These are phyloP conservation scores for Phyllosticta capitalensis DNA, from an alignment of 2,329 filamentous ascomycete genomes.

Conservation along the genomic window DNA sequence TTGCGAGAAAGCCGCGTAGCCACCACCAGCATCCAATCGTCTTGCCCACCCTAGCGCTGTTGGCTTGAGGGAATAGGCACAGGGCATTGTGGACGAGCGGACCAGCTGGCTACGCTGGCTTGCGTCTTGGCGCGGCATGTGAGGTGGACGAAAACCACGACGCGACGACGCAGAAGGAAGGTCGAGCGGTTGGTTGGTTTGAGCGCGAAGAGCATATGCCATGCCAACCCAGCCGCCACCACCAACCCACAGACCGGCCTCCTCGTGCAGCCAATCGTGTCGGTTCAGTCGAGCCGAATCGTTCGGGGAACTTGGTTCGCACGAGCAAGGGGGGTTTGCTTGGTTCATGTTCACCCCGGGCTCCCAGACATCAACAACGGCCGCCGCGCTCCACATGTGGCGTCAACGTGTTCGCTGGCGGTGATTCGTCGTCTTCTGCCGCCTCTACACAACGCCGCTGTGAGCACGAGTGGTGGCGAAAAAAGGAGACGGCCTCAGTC, in stretches of 20 bases:
- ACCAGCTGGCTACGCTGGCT: background rate
- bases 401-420: background rate
- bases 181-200: background rate
- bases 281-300: background rate
- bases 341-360: too few relatives aligned
- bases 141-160: background rate
- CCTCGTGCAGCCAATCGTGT: background rate
- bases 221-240: background rate
- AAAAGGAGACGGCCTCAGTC: background rate
- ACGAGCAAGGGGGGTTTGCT: background rate
- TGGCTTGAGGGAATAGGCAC: too few relatives aligned
- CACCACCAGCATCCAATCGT: too few relatives aligned
- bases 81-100: too few relatives aligned
- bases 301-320: background rate
- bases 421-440: background rate
- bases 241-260: too few relatives aligned
- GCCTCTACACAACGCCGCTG: background rate
- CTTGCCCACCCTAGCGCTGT: too few relatives aligned
- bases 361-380: too few relatives aligned
- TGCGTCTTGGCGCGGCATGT: background rate
- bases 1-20: too few relatives aligned
- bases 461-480: background rate
- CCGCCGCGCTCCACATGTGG: background rate
- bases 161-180: background rate
- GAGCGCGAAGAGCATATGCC: background rate